Base-by-base conservation (phyloP, 306 rosid genomes). In the Potentilla sterilis region DNA sequence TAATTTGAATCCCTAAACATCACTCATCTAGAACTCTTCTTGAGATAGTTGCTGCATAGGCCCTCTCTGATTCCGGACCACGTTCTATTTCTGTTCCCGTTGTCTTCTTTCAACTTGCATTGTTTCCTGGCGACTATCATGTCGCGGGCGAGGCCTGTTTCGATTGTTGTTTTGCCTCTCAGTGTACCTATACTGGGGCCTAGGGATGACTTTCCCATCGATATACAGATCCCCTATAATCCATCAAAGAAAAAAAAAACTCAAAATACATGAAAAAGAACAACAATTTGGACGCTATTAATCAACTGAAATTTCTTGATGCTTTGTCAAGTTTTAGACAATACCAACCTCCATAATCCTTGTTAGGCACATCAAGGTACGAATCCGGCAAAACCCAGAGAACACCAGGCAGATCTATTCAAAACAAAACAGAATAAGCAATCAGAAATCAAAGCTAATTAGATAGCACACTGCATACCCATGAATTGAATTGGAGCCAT, bases 351-450 rank as follows among this genome's bases (percentile, higher is more conserved):
- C 98, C 98, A 76, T 95, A 95, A 74, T 92, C 98, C 82, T 92
- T 89, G 89, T 92, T 92, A 55, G 88, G 93, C 73, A 95, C 92
- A 74, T 95, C 97, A 32, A 92, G 88, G 77, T 92, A 95, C 7
- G 98, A 95, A 90, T 95, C 97, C 11, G 98, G 98, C 59, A 95
- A 85, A 40, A 95, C 97, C 98, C 98, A 95, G 66, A 89, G 88
- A 77, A 95, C 97, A 78, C 85, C 90, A 28, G 97, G 90, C 63
- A 83, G 75, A 68, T 64, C 98, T 95, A 55, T 83, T 43, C 73
- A 82, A 37, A 48, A 52, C 42, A 69, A 47, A 73, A 85, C 21
- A 48, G 3, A 54, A 19, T 54, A 40, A 19, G 35, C 57, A 54
- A 63, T 13, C 7, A 72, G 37, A 38, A 55, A 81, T 68, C 34